phyloP scores from a whole-genome alignment of 495 filamentous ascomycete genomes.

The Hypoxylon subgilvum region DNA sequence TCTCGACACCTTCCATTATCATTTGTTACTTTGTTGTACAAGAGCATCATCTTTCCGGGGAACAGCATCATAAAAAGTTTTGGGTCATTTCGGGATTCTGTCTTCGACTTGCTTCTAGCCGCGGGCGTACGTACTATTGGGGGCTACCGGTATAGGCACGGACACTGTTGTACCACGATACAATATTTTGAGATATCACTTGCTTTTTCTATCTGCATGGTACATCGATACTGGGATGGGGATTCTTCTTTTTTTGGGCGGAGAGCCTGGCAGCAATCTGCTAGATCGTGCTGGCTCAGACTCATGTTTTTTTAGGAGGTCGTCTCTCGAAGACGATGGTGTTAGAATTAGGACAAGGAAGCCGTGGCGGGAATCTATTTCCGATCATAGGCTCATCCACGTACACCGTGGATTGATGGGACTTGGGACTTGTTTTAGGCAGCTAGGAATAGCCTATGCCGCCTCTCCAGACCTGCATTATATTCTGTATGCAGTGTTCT shows the following conservation, averaged over 20 bases:
- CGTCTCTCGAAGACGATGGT: constrained; percentile 13
- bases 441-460: constrained; percentile 27
- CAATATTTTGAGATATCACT: constrained; percentile 45
- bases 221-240: constrained; percentile 42
- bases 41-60: constrained; percentile 61
- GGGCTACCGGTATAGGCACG: constrained; percentile 39
- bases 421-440: constrained; percentile 41
- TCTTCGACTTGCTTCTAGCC: constrained; percentile 42
- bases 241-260: constrained; percentile 27
- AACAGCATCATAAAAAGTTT: constrained; percentile 59
- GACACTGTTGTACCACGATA: constrained; percentile 44
- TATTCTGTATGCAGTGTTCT: constrained; percentile 6
- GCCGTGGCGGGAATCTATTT: constrained; percentile 14
- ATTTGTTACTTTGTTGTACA: constrained; percentile 56
- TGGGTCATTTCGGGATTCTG: constrained; percentile 47
- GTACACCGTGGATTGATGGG: constrained; percentile 45
- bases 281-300: constrained; percentile 29
- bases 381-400: constrained; percentile 38
- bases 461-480: constrained; percentile 23
- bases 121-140: constrained; percentile 47
- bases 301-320: constrained; percentile 22
- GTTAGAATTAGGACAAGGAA: constrained; percentile 35
- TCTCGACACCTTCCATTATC: constrained; percentile 38
- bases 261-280: constrained; percentile 29
- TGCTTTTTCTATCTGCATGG: constrained; percentile 45